These are phyloP conservation scores for Aspergillus flavus DNA, from an alignment of 2,329 filamentous ascomycete genomes.

Conservation along the genomic window DNA sequence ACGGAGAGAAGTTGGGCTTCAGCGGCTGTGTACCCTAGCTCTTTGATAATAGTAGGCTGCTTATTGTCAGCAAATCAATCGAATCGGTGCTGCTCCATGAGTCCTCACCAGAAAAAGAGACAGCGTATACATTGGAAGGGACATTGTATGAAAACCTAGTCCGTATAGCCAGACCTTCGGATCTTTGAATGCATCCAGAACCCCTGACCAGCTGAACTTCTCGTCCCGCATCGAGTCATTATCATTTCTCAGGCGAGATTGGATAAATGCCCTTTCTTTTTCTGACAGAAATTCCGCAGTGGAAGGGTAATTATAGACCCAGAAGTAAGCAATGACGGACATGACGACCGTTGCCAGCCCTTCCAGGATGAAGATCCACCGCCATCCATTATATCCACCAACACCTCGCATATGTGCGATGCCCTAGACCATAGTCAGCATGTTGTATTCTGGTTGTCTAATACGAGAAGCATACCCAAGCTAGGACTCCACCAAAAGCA, in stretches of 20 bases:
- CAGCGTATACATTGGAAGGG: slow-evolving; percentile 55
- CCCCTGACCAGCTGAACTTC: slow-evolving; percentile 68
- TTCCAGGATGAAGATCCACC: slow-evolving; percentile 70
- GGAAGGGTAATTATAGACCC: slow-evolving; percentile 46
- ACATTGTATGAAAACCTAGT: slow-evolving; percentile 72
- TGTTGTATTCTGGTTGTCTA: not conserved
- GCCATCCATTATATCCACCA: slow-evolving; percentile 57
- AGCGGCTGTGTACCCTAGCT: slow-evolving; percentile 45
- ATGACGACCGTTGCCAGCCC: slow-evolving; percentile 69
- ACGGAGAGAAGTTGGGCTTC: slow-evolving; percentile 60
- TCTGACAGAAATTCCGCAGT: slow-evolving; percentile 45
- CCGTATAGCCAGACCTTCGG: slow-evolving; percentile 75
- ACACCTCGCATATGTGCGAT: slow-evolving; percentile 53
- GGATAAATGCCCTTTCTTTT: slow-evolving; percentile 61
- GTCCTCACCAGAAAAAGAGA: slow-evolving; percentile 38
- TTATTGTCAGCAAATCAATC: not conserved
- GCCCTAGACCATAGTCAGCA: slow-evolving; percentile 34
- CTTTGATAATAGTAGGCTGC: slow-evolving; percentile 47
- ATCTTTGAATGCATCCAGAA: slow-evolving; percentile 65
- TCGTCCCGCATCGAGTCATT: slow-evolving; percentile 71
- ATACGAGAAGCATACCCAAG: slow-evolving; percentile 41
- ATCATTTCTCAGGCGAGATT: slow-evolving; percentile 66
- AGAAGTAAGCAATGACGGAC: slow-evolving; percentile 40
- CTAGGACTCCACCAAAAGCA: slow-evolving; percentile 64
- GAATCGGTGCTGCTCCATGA: not conserved